phyloP scores from a whole-genome alignment of 2,329 filamentous ascomycete genomes.

The Pseudopithomyces maydicus region DNA sequence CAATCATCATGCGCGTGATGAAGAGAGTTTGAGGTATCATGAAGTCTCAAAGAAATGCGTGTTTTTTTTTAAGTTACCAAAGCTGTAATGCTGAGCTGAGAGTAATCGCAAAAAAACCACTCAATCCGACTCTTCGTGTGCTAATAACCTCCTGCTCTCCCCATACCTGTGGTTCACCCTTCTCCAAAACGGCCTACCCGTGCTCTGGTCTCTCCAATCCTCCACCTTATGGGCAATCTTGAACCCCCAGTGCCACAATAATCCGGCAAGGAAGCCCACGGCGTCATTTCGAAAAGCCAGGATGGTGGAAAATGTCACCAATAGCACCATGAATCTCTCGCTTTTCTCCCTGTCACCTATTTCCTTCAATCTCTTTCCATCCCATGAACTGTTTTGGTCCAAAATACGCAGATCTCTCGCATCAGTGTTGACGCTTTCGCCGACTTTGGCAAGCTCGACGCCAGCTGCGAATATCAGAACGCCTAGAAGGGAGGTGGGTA shows the following conservation, averaged over 20 bases:
- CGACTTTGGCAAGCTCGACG: constrained; percentile 83
- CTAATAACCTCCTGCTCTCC: constrained; percentile 30
- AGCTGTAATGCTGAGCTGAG: neutral
- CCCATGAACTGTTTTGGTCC: constrained; percentile 29
- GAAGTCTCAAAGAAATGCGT: too few relatives aligned
- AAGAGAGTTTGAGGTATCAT: too few relatives aligned
- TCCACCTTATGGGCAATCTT: constrained; percentile 27
- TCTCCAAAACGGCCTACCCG: constrained; percentile 31
- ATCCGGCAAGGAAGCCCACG: constrained; percentile 81
- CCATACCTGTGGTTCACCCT: constrained; percentile 18
- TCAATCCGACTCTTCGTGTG: constrained; percentile 34
- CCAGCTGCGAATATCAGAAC: constrained; percentile 91
- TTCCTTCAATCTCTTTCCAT: constrained; percentile 54
- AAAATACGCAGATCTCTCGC: constrained; percentile 62
- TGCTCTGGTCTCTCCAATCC: constrained; percentile 25
- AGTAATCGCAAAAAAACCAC: constrained; percentile 21
- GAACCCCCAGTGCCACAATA: constrained; percentile 78
- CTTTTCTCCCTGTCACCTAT: constrained; percentile 71
- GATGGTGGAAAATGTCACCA: constrained; percentile 81
- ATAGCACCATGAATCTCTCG: constrained; percentile 86
- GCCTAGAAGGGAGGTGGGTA: constrained; percentile 78
- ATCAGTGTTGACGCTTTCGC: constrained; percentile 79
- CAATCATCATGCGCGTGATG: too few relatives aligned
- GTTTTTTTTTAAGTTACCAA: too few relatives aligned
- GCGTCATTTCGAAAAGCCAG: constrained; percentile 90